phyloP scores from a whole-genome alignment of 805 yeast species.

The Suhomyces kilbournensis region DNA sequence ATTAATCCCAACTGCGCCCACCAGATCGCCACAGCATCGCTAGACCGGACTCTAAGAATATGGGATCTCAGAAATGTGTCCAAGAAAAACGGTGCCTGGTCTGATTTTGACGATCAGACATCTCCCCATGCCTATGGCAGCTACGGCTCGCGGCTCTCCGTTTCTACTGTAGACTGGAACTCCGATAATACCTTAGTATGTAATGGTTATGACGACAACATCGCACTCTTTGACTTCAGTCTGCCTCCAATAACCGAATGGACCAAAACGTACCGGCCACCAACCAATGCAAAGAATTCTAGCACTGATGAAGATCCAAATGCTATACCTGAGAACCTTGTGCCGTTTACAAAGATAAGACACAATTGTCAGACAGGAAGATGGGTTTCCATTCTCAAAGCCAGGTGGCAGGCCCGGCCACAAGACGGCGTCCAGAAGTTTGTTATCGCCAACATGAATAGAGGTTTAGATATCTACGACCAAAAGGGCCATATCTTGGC shows the following conservation, averaged over 20 bases:
- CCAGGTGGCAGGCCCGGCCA: slow-evolving; percentile 80
- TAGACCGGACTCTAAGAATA: slow-evolving; percentile 77
- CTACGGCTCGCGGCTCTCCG: slow-evolving; percentile 72
- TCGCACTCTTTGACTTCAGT: slow-evolving; percentile 60
- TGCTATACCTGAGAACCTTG: slow-evolving; percentile 38
- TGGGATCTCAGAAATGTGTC: slow-evolving; percentile 77
- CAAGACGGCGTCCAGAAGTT: slow-evolving; percentile 74
- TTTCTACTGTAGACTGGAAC: slow-evolving; percentile 85
- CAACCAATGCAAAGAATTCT: slow-evolving; percentile 8
- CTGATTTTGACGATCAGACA: slow-evolving; percentile 46
- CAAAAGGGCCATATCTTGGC: slow-evolving; percentile 76
- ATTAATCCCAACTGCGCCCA: slow-evolving; percentile 65
- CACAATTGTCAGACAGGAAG: slow-evolving; percentile 97
- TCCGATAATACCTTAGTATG: slow-evolving; percentile 68
- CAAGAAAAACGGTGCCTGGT: slow-evolving; percentile 47
- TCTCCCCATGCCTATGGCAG: slow-evolving; percentile 56
- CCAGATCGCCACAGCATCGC: slow-evolving; percentile 82
- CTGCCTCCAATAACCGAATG: slow-evolving; percentile 24
- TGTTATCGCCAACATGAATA: slow-evolving; percentile 89
- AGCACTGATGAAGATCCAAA: slow-evolving; percentile 9
- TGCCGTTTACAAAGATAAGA: slow-evolving; percentile 61
- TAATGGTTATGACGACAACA: slow-evolving; percentile 89
- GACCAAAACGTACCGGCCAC: slow-evolving; percentile 16
- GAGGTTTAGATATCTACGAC: slow-evolving; percentile 78
- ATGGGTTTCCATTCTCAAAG: slow-evolving; percentile 91